phyloP scores from a whole-genome alignment of 495 filamentous ascomycete species.

The Xylaria curta region DNA sequence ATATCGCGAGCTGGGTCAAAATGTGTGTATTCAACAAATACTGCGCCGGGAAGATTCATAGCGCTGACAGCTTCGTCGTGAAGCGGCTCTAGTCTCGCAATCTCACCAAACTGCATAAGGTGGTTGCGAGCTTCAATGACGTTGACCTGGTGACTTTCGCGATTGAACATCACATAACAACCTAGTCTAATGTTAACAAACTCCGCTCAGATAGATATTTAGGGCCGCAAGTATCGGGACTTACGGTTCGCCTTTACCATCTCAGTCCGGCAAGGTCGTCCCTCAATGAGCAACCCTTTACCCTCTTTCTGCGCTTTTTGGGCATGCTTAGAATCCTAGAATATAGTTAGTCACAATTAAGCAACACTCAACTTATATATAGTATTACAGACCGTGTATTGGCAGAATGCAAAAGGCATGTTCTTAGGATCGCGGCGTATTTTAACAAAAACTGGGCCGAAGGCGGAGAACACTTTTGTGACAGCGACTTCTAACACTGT shows the following conservation, averaged over 20 bases:
- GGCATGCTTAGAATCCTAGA: conserved; percentile 52
- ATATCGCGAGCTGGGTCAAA: conserved; percentile 52
- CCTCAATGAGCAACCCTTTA: conserved; percentile 55
- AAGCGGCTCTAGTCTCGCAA: conserved; percentile 43
- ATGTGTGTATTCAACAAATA: conserved; percentile 58
- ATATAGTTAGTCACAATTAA: conserved; percentile 26
- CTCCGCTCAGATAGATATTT: background rate
- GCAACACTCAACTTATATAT: background rate
- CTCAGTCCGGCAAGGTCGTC: conserved; percentile 66
- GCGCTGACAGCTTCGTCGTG: conserved; percentile 32
- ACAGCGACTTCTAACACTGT: conserved; percentile 58
- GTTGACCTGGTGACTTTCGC: conserved; percentile 46
- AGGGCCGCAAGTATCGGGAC: conserved; percentile 31
- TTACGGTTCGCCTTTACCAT: conserved; percentile 62
- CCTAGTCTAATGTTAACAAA: conserved; percentile 45
- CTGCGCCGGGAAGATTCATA: conserved; percentile 50
- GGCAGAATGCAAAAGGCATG: conserved; percentile 70
- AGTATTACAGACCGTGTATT: conserved; percentile 60
- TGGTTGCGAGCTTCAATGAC: conserved; percentile 51
- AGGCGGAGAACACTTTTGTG: conserved; percentile 56
- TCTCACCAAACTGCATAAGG: conserved; percentile 48
- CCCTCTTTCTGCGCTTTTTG: conserved; percentile 54
- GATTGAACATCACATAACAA: conserved; percentile 55
- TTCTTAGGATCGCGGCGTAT: conserved; percentile 61
- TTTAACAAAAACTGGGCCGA: conserved; percentile 66